Percentiles rank a stretch among this genome's conserved stretches.
phyloP scores from a whole-genome alignment of 2,329 filamentous ascomycete genomes.

The Alternaria consortialis region DNA sequence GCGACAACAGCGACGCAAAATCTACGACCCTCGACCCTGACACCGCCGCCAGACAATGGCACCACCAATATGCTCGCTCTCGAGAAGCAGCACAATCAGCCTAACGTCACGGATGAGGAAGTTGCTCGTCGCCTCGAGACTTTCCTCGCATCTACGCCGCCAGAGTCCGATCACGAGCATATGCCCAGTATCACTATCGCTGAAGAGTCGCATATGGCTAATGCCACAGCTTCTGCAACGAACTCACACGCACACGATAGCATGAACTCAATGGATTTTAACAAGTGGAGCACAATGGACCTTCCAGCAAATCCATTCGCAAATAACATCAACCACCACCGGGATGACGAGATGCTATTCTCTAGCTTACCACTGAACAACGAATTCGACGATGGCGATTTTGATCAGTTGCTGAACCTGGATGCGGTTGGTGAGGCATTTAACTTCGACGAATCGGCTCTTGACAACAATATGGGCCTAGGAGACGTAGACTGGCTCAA shows the following conservation, averaged over 20 bases:
- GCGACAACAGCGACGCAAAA: conserved; percentile 22
- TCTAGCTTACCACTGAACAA: conserved; percentile 48
- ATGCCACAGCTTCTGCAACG: conserved; percentile 15
- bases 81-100: conserved; percentile 40
- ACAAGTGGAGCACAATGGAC: conserved; percentile 33
- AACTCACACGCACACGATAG: background rate
- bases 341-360: conserved; percentile 48
- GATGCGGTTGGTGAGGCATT: conserved; percentile 52
- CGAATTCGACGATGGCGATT: conserved; percentile 53
- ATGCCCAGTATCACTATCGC: conserved; percentile 42
- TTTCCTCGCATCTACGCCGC: conserved; percentile 61
- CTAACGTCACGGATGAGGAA: conserved; percentile 56
- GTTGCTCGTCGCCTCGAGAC: conserved; percentile 58
- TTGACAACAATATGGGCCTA: conserved; percentile 28
- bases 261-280: conserved; percentile 15
- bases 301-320: conserved; percentile 28
- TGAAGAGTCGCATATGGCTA: conserved; percentile 26
- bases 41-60: conserved; percentile 52
- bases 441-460: conserved; percentile 40
- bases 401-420: conserved; percentile 52
- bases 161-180: conserved; percentile 53
- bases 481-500: conserved; percentile 30
- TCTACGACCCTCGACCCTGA: conserved; percentile 45
- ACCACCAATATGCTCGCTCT: conserved; percentile 46
- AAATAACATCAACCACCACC: conserved; percentile 43